phyloP scores from a whole-genome alignment of 2,329 filamentous ascomycete genomes.

The Stagonosporopsis cucurbitacearum region DNA sequence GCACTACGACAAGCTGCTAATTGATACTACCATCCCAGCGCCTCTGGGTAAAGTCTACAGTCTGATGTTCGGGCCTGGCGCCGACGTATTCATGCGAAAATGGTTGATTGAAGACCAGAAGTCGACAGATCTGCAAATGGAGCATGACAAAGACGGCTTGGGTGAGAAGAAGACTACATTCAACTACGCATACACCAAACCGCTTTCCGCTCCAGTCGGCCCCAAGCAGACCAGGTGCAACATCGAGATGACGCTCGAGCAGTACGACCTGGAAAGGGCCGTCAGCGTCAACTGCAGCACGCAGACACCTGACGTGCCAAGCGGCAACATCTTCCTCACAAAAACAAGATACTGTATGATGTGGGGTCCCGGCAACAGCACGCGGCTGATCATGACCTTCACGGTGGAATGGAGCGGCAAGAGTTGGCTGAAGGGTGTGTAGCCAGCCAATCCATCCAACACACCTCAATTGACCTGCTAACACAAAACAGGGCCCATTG shows the following conservation, averaged over 20 bases:
- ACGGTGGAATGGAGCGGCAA: constrained; percentile 96
- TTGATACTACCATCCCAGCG: constrained; percentile 84
- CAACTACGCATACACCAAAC: constrained; percentile 88
- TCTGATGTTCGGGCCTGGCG: constrained; percentile 82
- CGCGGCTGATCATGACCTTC: constrained; percentile 85
- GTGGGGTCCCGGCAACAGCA: constrained; percentile 87
- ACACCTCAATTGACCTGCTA: constrained; percentile 7
- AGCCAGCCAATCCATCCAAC: background rate
- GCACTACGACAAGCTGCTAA: constrained; percentile 85
- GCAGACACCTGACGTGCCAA: constrained; percentile 93
- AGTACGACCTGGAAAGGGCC: constrained; percentile 84
- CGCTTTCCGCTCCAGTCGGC: constrained; percentile 80
- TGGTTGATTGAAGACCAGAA: constrained; percentile 90
- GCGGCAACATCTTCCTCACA: constrained; percentile 85
- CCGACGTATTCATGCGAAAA: constrained; percentile 80
- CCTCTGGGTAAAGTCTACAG: constrained; percentile 92
- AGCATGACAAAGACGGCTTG: constrained; percentile 79
- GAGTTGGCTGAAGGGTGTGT: constrained; percentile 92
- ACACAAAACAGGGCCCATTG: constrained; percentile 75
- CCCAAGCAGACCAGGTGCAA: constrained; percentile 95
- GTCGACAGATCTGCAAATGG: constrained; percentile 83
- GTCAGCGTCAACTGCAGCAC: constrained; percentile 83
- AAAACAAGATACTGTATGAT: constrained; percentile 95
- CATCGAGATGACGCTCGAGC: constrained; percentile 82
- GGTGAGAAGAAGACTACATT: constrained; percentile 76